phyloP scores from a whole-genome alignment of 2,329 filamentous ascomycete genomes.

The Fulvia fulva region DNA sequence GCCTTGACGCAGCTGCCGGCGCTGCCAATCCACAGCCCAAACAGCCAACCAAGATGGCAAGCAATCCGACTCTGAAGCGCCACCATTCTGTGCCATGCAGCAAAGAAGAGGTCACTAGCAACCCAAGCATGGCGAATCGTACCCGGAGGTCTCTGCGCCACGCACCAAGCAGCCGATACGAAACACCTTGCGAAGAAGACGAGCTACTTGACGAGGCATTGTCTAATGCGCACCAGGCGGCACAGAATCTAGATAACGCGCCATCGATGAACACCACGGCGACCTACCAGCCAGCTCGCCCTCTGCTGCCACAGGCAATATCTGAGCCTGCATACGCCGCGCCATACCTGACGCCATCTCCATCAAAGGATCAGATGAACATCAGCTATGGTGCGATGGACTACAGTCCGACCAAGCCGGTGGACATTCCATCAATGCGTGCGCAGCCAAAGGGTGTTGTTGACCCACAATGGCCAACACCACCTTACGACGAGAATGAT shows the following conservation, averaged over 20 bases:
- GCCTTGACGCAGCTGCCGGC: constrained; percentile 44
- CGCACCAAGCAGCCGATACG: constrained; percentile 77
- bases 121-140: constrained; percentile 67
- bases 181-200: constrained; percentile 93
- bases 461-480: constrained; percentile 82
- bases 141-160: constrained; percentile 71
- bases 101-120: constrained; percentile 44
- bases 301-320: constrained; percentile 57
- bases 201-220: constrained; percentile 89
- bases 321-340: constrained; percentile 56
- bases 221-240: constrained; percentile 69
- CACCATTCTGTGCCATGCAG: constrained; percentile 46
- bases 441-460: constrained; percentile 47
- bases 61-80: constrained; percentile 46
- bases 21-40: constrained; percentile 34
- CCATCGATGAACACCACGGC: constrained; percentile 17
- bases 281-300: constrained; percentile 35
- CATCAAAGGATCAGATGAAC: constrained; percentile 78
- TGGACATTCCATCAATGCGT: constrained; percentile 62
- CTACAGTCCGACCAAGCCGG: constrained; percentile 63
- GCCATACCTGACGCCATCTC: constrained; percentile 63
- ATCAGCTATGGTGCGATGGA: constrained; percentile 66
- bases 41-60: constrained; percentile 35
- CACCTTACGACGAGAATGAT: constrained; percentile 88
- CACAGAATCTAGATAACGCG: constrained; percentile 62